A percentile compares a stretch with the other conserved stretches of the same genome.
Conservation (phyloP, 1,284 basidiomycete species). For the Irpex lacteus region DNA sequence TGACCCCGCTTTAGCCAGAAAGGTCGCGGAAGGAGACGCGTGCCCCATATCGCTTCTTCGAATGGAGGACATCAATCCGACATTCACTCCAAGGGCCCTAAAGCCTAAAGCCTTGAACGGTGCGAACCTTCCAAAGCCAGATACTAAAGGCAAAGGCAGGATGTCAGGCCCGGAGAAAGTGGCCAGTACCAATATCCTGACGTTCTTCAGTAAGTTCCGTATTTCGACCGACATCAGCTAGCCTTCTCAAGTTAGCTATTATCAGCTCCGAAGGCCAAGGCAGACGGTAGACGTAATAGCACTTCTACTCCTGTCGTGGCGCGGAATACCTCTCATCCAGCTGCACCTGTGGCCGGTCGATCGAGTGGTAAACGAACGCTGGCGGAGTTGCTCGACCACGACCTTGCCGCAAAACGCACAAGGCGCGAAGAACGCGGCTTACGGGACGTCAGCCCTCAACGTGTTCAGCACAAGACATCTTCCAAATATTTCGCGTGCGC, state of each 20-base stretch:
- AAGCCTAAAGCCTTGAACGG: constrained; percentile 35
- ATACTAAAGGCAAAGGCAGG: constrained; percentile 26
- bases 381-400: constrained; percentile 64
- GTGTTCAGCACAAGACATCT: constrained; percentile 18
- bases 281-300: constrained; percentile 30
- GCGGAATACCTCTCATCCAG: constrained; percentile 1
- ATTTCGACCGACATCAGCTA: constrained; percentile 12
- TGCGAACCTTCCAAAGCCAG: constrained; percentile 27
- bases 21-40: constrained; percentile 72
- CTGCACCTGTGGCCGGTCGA: constrained; percentile 41
- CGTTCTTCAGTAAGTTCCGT: constrained; percentile 58
- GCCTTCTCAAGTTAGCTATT: constrained; percentile 24
- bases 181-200: constrained; percentile 43
- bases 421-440: constrained; percentile 27
- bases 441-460: constrained; percentile 12
- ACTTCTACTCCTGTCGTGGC: constrained; percentile 12
- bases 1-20: constrained; percentile 54
- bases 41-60: constrained; percentile 74
- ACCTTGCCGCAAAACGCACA: constrained; percentile 52
- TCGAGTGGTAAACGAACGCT: constrained; percentile 74
- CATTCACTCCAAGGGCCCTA: constrained; percentile 52
- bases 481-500: constrained; percentile 26
- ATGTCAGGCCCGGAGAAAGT: constrained; percentile 29
- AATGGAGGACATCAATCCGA: constrained; percentile 81
- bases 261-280: constrained; percentile 49